Evolutionary conservation across 768 basidiomycete genomes (phyloP).

Genomic region (Russula sp.): DNA sequence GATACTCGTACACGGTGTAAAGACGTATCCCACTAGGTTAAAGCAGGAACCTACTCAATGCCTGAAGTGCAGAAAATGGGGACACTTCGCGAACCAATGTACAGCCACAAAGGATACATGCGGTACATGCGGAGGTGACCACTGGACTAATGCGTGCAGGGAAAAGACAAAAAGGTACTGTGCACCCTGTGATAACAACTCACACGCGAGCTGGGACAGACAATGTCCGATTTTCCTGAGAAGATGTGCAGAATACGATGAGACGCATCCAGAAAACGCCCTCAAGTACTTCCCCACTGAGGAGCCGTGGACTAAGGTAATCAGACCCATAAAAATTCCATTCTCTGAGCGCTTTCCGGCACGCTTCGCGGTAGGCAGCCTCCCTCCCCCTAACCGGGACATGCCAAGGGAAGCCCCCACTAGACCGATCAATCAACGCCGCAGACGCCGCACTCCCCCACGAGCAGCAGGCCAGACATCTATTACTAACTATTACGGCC

Average conservation of each 20-base stretch:
- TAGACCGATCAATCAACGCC: too few relatives aligned
- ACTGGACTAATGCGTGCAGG: slow-evolving; percentile 27
- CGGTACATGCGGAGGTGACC: slow-evolving; percentile 25
- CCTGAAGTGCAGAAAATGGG: not conserved
- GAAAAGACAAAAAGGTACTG: not conserved
- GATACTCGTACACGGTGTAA: rapidly evolving
- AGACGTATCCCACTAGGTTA: too few relatives aligned
- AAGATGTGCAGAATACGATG: slow-evolving; percentile 4
- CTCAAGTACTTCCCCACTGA: slow-evolving; percentile 27
- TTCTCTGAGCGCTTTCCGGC: not conserved
- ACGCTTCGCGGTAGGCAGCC: not conserved
- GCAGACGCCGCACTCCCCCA: too few relatives aligned
- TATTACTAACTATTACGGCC: too few relatives aligned
- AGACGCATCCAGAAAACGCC: slow-evolving; percentile 23
- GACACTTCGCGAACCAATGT: slow-evolving; percentile 23
- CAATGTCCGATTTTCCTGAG: slow-evolving; percentile 4
- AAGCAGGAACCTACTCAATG: not conserved
- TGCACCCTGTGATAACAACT: not conserved
- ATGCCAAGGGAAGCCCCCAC: too few relatives aligned
- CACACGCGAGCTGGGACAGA: slow-evolving; percentile 20
- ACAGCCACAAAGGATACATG: not conserved
- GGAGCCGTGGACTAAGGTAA: slow-evolving; percentile 23
- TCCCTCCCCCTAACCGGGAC: not conserved
- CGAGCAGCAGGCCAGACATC: too few relatives aligned
- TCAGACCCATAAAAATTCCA: not conserved